phyloP scores from a whole-genome alignment of 1,284 basidiomycete genomes.

The Trametes versicolor region DNA sequence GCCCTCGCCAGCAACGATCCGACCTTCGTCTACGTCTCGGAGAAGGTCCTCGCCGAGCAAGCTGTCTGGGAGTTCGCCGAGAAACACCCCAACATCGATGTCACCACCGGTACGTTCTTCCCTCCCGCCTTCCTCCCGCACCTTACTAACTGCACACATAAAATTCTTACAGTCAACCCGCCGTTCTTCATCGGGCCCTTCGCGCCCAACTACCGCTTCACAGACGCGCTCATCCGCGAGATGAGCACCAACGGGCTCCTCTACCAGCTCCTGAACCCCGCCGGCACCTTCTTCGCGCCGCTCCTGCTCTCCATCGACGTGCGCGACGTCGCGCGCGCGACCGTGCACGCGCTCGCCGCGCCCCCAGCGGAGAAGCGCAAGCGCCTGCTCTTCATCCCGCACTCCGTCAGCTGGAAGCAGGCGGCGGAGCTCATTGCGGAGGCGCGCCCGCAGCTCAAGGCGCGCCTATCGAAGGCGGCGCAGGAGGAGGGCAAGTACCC shows the following conservation, averaged over 20 bases:
- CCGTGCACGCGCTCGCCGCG: slow-evolving; percentile 33
- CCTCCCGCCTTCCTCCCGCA: too few relatives aligned
- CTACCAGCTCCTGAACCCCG: slow-evolving; percentile 17
- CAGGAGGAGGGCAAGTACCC: slow-evolving; percentile 5
- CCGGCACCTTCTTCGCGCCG: slow-evolving; percentile 3
- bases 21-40: slow-evolving; percentile 29
- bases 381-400: slow-evolving; percentile 36
- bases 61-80: slow-evolving; percentile 42
- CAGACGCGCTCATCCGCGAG: slow-evolving; percentile 12
- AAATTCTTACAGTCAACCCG: slow-evolving; percentile 21
- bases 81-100: slow-evolving; percentile 36
- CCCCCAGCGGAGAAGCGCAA: slow-evolving; percentile 30
- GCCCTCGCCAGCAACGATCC: slow-evolving; percentile 26
- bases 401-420: slow-evolving; percentile 33
- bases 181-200: slow-evolving; percentile 29
- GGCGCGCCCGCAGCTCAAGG: slow-evolving; percentile 38
- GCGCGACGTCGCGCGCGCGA: slow-evolving; percentile 39
- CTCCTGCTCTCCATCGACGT: slow-evolving; percentile 33
- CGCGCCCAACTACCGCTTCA: slow-evolving; percentile 19
- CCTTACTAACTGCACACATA: background rate
- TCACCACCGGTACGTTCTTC: slow-evolving; percentile 35
- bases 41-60: slow-evolving; percentile 38
- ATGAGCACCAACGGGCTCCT: slow-evolving; percentile 17
- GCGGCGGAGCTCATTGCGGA: slow-evolving; percentile 33
- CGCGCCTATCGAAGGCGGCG: slow-evolving; percentile 28